Evolutionary conservation across 2,329 filamentous ascomycete species (phyloP).

Genomic region (Plectosphaerella cucumerina): DNA sequence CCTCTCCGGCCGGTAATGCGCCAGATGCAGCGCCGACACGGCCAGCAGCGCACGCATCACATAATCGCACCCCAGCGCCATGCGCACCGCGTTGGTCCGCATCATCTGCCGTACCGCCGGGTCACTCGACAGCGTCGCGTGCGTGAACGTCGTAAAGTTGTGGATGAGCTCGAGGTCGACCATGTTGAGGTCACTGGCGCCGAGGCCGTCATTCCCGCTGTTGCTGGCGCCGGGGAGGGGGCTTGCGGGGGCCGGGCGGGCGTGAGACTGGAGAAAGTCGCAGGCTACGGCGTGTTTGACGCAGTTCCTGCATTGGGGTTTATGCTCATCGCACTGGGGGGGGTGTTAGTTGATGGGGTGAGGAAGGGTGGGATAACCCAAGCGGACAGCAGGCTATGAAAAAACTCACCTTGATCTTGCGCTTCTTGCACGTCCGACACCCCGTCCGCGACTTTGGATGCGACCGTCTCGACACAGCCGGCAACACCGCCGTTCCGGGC

Average conservation of each 20-base stretch:
- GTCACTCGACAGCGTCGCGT: conserved; percentile 38
- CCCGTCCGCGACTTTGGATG: conserved; percentile 52
- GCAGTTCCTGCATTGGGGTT: conserved; percentile 20
- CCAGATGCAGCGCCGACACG: conserved; percentile 45
- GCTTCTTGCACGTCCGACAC: conserved; percentile 50
- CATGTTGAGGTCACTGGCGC: conserved; percentile 27
- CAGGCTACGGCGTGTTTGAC: conserved; percentile 21
- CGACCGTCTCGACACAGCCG: conserved; percentile 36
- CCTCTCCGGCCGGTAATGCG: conserved; percentile 31
- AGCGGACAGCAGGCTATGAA: neutral
- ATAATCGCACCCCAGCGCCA: conserved; percentile 42
- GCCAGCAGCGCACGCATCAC: conserved; percentile 46
- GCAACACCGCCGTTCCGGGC: neutral
- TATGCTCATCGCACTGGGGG: conserved; percentile 19
- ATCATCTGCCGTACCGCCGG: conserved; percentile 38
- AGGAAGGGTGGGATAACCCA: neutral
- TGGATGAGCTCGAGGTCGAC: conserved; percentile 49
- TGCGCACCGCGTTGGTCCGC: conserved; percentile 39
- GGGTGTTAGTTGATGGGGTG: neutral
- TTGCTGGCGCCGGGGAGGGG: neutral
- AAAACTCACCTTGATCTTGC: conserved; percentile 40
- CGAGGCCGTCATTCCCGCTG: neutral
- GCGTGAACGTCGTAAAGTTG: conserved; percentile 46
- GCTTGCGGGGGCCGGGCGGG: neutral
- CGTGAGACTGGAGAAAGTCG: conserved; percentile 16